Percentiles rank a stretch among this genome's conserved stretches.
Evolutionary conservation across 108 stramenopile genomes (phyloP).

Genomic region (Pseudonitzschia multiseries): DNA sequence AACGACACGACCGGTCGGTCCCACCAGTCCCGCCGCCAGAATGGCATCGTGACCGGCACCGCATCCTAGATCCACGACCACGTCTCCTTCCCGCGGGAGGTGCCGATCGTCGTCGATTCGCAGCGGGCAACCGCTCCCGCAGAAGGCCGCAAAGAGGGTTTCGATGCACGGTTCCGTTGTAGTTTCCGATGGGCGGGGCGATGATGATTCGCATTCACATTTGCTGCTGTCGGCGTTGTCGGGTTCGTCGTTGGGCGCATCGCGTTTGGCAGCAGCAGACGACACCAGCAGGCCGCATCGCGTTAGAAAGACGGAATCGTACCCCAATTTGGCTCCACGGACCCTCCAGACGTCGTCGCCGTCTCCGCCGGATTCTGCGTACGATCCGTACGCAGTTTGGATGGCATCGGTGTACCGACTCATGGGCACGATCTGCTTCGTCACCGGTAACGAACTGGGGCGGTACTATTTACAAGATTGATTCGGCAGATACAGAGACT

Average conservation of each 20-base stretch:
- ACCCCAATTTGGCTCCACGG: neutral
- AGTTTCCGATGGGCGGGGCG: no score
- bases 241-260: neutral
- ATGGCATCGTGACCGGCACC: constrained; percentile 67
- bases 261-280: neutral
- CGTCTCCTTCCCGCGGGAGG: neutral
- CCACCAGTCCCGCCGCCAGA: constrained; percentile 54
- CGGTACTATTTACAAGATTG: no score
- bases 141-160: neutral
- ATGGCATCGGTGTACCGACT: neutral
- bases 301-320: neutral
- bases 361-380: neutral
- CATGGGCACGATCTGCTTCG: no score
- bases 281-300: neutral
- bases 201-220: no score
- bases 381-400: neutral
- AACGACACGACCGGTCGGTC: constrained; percentile 52
- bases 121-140: neutral
- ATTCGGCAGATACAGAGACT: no score
- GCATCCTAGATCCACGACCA: constrained; percentile 17
- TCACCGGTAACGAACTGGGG: no score
- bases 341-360: neutral
- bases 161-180: neutral
- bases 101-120: neutral
- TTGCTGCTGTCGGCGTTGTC: neutral